phyloP scores from a whole-genome alignment of 192 early-diverging fungal species.

The Coemansia sp. region DNA sequence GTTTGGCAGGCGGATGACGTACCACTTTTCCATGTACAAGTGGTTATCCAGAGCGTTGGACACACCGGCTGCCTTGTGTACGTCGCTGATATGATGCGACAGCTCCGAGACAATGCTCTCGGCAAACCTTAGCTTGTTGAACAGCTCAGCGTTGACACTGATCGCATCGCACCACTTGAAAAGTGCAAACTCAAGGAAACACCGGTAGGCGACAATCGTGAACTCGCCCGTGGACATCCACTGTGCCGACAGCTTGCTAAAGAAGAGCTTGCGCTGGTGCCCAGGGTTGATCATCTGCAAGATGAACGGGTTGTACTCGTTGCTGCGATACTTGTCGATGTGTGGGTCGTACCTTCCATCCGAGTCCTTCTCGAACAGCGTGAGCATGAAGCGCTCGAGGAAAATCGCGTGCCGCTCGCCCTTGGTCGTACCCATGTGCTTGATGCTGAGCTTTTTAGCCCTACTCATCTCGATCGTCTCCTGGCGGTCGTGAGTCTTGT shows the following conservation, averaged over 20 bases:
- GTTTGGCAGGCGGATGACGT: conserved; percentile 49
- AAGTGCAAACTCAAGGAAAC: conserved; percentile 55
- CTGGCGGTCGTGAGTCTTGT: conserved; percentile 45
- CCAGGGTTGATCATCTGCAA: conserved; percentile 46
- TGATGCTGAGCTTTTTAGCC: conserved; percentile 27
- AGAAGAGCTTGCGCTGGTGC: conserved; percentile 49
- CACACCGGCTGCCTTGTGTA: conserved; percentile 36
- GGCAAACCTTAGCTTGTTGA: conserved; percentile 54
- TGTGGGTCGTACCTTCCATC: conserved; percentile 48
- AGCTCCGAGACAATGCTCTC: conserved; percentile 48
- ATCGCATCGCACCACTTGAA: conserved; percentile 54
- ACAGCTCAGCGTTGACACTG: conserved; percentile 47
- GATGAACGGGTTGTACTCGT: conserved; percentile 58
- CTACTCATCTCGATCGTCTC: conserved; percentile 22
- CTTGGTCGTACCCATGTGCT: conserved; percentile 25
- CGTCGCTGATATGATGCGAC: conserved; percentile 23
- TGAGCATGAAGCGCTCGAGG: conserved; percentile 55
- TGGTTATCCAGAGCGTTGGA: conserved; percentile 53
- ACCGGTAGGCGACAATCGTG: conserved; percentile 50
- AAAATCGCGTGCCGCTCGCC: conserved; percentile 43
- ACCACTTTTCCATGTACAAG: conserved; percentile 56
- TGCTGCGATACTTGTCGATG: conserved; percentile 45
- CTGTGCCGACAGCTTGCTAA: conserved; percentile 37
- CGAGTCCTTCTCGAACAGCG: conserved; percentile 46
- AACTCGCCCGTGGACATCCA: conserved; percentile 58